Percentiles rank a stretch among this genome's conserved stretches.
Evolutionary conservation across 164 flowering plant species (phyloP).

Genomic region (Vitis vinifera): DNA sequence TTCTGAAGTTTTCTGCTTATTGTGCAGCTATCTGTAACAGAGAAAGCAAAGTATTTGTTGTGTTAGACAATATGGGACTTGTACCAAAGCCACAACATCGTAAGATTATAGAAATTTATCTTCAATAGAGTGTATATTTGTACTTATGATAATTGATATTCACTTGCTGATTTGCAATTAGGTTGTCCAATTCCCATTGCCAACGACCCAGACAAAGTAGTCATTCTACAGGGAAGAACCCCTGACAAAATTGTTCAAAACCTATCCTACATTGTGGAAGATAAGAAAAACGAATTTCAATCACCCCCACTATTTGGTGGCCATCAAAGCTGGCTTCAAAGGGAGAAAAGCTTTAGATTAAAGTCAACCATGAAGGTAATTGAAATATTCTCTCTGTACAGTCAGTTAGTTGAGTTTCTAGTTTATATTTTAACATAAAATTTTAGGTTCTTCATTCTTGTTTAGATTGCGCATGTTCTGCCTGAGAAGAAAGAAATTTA

Average conservation of each 20-base stretch:
- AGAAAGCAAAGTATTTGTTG: slow-evolving; percentile 68
- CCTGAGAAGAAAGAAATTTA: too few relatives aligned
- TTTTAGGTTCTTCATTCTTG: too few relatives aligned
- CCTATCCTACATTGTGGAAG: slow-evolving; percentile 64
- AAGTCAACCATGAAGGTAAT: slow-evolving; percentile 79
- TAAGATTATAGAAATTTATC: slow-evolving; percentile 36
- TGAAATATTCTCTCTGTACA: too few relatives aligned
- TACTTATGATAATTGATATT: slow-evolving; percentile 4
- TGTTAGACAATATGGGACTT: slow-evolving; percentile 71
- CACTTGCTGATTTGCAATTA: slow-evolving; percentile 26
- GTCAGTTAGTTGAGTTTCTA: too few relatives aligned
- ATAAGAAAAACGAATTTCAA: slow-evolving; percentile 47
- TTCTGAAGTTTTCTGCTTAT: slow-evolving; percentile 3
- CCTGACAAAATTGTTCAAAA: slow-evolving; percentile 52
- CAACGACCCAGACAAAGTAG: slow-evolving; percentile 60
- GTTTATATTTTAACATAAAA: too few relatives aligned
- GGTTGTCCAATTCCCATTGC: slow-evolving; percentile 86
- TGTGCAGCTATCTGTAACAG: slow-evolving; percentile 85
- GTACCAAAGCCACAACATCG: slow-evolving; percentile 75
- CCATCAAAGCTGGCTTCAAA: slow-evolving; percentile 71
- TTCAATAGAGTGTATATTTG: not conserved
- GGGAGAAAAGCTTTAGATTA: slow-evolving; percentile 76
- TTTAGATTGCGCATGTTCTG: too few relatives aligned
- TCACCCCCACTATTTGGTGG: slow-evolving; percentile 85
- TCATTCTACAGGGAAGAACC: slow-evolving; percentile 66